Evolutionary conservation across 1,284 basidiomycete species (phyloP).

Genomic region (Salmacisia buchloeana): DNA sequence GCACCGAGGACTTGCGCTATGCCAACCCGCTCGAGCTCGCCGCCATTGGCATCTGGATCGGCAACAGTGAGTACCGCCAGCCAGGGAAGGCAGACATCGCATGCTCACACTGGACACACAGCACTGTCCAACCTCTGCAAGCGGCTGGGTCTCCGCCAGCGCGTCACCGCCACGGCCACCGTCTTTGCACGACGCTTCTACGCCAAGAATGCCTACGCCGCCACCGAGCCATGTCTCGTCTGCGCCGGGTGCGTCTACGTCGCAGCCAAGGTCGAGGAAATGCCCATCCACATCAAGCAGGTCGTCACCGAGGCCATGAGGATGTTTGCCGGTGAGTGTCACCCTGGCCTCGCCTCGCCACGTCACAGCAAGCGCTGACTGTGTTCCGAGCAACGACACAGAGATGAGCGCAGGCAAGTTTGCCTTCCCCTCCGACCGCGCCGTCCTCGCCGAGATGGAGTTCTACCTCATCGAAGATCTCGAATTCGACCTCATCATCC

Average conservation of each 20-base stretch:
- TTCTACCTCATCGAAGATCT: slow-evolving; percentile 95
- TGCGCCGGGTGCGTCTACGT: slow-evolving; percentile 90
- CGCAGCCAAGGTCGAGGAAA: slow-evolving; percentile 93
- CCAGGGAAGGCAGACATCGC: no score
- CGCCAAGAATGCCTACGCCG: slow-evolving; percentile 62
- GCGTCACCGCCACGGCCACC: slow-evolving; percentile 84
- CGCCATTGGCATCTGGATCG: slow-evolving; percentile 41
- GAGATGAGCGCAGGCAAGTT: slow-evolving; percentile 22
- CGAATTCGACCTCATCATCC: slow-evolving; percentile 86
- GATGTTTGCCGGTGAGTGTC: slow-evolving; percentile 66
- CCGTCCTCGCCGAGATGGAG: slow-evolving; percentile 91
- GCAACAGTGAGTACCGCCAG: slow-evolving; percentile 38
- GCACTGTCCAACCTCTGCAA: slow-evolving; percentile 79
- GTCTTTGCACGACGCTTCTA: slow-evolving; percentile 94
- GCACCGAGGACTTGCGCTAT: slow-evolving; percentile 38
- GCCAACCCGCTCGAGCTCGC: slow-evolving; percentile 31
- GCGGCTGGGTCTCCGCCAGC: slow-evolving; percentile 73
- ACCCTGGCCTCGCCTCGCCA: neutral
- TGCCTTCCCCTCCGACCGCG: slow-evolving; percentile 1
- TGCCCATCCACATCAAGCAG: slow-evolving; percentile 86
- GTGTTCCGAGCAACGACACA: neutral
- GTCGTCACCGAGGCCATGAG: slow-evolving; percentile 76
- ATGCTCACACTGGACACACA: no score
- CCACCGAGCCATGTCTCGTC: slow-evolving; percentile 88
- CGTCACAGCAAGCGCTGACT: neutral